Evolutionary conservation across 2,329 filamentous ascomycete species (phyloP).

Genomic region (Trichophyton equinum): DNA sequence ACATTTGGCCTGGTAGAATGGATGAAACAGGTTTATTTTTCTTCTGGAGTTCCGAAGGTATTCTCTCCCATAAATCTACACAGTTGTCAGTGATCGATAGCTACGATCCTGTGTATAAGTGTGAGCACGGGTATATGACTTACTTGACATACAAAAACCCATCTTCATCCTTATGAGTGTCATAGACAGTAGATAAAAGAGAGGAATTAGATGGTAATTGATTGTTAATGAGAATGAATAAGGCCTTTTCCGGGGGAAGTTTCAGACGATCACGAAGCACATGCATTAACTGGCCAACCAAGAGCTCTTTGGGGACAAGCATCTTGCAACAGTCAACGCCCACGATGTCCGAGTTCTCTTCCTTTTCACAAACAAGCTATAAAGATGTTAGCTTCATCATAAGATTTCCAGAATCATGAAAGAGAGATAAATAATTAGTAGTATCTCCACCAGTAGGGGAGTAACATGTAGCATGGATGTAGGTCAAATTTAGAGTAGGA

Average conservation of each 20-base stretch:
- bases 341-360: slow-evolving; percentile 79
- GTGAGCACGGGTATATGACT: slow-evolving; percentile 20
- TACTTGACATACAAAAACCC: slow-evolving; percentile 97
- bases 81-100: slow-evolving; percentile 11
- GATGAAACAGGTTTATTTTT: slow-evolving; percentile 5
- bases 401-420: background rate
- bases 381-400: background rate
- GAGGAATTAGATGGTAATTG: slow-evolving; percentile 91
- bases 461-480: no score
- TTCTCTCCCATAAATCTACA: slow-evolving; percentile 89
- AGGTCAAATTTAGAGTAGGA: background rate
- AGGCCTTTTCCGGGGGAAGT: slow-evolving; percentile 97
- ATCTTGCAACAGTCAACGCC: slow-evolving; percentile 99
- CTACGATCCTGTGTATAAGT: background rate
- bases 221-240: slow-evolving; percentile 99
- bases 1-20: background rate
- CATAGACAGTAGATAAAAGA: slow-evolving; percentile 98
- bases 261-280: slow-evolving; percentile 99
- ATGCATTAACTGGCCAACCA: slow-evolving; percentile 98
- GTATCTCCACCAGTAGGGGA: no score
- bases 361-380: slow-evolving; percentile 98
- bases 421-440: no score
- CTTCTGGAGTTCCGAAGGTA: slow-evolving; percentile 59
- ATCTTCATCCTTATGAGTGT: slow-evolving; percentile 85
- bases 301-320: slow-evolving; percentile 90